phyloP scores from a whole-genome alignment of 2,329 filamentous ascomycete genomes.

The Aspergillus sp. region DNA sequence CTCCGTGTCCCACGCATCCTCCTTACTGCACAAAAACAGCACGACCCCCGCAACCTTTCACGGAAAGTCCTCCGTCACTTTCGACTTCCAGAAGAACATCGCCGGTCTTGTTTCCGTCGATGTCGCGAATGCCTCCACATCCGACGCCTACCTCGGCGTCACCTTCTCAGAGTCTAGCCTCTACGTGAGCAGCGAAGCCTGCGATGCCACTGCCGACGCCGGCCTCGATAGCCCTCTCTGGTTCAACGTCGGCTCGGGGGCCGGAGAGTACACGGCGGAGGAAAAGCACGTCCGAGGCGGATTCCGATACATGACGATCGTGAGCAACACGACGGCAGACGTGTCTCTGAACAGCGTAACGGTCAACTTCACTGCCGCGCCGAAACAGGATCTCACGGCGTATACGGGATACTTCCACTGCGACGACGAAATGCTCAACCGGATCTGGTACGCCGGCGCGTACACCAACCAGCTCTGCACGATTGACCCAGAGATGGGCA shows the following conservation, averaged over 20 bases:
- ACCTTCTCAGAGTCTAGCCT: slow-evolving; percentile 43
- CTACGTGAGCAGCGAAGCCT: slow-evolving; percentile 49
- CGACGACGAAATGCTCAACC: slow-evolving; percentile 52
- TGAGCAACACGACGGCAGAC: slow-evolving; percentile 44
- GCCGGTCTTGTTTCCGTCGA: slow-evolving; percentile 39
- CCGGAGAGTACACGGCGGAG: slow-evolving; percentile 44
- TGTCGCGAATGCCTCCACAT: slow-evolving; percentile 22
- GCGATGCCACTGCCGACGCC: slow-evolving; percentile 49
- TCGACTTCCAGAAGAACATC: slow-evolving; percentile 42
- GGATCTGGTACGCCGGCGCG: slow-evolving; percentile 57
- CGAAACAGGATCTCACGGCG: slow-evolving; percentile 41
- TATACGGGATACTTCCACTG: slow-evolving; percentile 55
- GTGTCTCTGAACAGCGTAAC: slow-evolving; percentile 37
- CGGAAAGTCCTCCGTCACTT: slow-evolving; percentile 35
- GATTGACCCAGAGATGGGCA: slow-evolving; percentile 28
- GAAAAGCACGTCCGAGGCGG: slow-evolving; percentile 44
- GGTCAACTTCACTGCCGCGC: slow-evolving; percentile 45
- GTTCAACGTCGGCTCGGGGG: slow-evolving; percentile 39
- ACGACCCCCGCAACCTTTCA: slow-evolving; percentile 12
- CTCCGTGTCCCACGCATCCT: too few species aligned
- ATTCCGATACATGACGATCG: slow-evolving; percentile 48
- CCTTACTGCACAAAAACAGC: too few species aligned
- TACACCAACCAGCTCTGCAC: slow-evolving; percentile 46
- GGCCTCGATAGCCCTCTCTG: slow-evolving; percentile 51
- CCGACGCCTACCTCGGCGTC: slow-evolving; percentile 36